A percentile compares a stretch with the other conserved stretches of the same genome.
Conservation (phyloP, 2,329 filamentous ascomycete genomes). For the Domatiomyces globalis region DNA sequence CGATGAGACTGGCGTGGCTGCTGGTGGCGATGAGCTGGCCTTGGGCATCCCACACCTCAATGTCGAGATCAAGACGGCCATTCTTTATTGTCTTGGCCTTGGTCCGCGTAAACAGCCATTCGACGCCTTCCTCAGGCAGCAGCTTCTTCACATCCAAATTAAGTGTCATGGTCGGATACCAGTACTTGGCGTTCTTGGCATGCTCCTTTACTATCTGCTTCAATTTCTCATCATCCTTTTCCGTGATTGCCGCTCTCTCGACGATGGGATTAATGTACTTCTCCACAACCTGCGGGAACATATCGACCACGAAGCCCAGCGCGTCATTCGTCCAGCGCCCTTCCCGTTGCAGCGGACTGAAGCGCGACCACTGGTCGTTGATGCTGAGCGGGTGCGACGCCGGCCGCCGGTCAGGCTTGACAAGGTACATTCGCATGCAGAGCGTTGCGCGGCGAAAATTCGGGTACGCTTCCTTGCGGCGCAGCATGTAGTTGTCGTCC, state of each 20-base stretch:
- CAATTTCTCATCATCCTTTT: conserved; percentile 22
- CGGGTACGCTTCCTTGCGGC: conserved; percentile 22
- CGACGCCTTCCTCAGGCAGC: conserved; percentile 50
- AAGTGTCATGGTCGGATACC: conserved; percentile 64
- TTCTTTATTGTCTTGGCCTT: conserved; percentile 53
- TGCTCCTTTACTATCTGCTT: conserved; percentile 20
- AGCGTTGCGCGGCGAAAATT: conserved; percentile 35
- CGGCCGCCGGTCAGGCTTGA: conserved; percentile 30
- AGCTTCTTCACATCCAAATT: conserved; percentile 65
- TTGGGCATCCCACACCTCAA: conserved; percentile 49
- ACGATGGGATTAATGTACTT: conserved; percentile 25
- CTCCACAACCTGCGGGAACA: conserved; percentile 54
- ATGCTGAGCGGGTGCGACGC: conserved; percentile 14
- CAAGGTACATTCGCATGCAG: conserved; percentile 40
- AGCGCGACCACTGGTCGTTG: conserved; percentile 54
- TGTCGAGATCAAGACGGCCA: conserved; percentile 60
- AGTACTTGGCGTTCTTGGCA: conserved; percentile 31
- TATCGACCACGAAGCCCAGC: conserved; percentile 54
- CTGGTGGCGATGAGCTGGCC: conserved; percentile 55
- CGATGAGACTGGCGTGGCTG: conserved; percentile 51
- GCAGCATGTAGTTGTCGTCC: conserved; percentile 34
- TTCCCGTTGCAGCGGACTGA: conserved; percentile 31
- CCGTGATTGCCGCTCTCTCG: conserved; percentile 21
- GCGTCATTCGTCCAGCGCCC: conserved; percentile 47
- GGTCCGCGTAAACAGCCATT: conserved; percentile 57